Percentiles rank a stretch among this genome's conserved stretches.
These are phyloP conservation scores for Wickerhamomyces xylosicus DNA, from an alignment of 805 yeast species.

Conservation along the genomic window DNA sequence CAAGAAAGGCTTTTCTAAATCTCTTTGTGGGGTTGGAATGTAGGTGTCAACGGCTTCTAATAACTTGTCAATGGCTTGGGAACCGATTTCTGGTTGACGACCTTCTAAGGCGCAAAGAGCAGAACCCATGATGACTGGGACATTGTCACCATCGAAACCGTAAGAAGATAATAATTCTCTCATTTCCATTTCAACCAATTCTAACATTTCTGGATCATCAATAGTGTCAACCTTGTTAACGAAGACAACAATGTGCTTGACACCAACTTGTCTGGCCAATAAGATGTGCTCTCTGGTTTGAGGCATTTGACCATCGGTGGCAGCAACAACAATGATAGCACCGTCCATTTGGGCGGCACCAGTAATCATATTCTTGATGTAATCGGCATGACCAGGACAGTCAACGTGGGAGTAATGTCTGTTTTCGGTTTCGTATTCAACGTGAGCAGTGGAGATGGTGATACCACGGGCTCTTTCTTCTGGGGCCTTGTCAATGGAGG, in stretches of 20 bases:
- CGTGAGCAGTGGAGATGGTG: slow-evolving; percentile 96
- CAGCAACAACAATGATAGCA: slow-evolving; percentile 98
- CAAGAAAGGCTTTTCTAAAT: slow-evolving; percentile 90
- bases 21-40: slow-evolving; percentile 88
- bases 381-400: slow-evolving; percentile 98
- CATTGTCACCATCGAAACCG: slow-evolving; percentile 97
- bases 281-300: slow-evolving; percentile 98
- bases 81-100: slow-evolving; percentile 85
- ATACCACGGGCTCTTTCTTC: slow-evolving; percentile 99
- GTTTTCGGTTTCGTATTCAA: slow-evolving; percentile 89
- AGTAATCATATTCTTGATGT: slow-evolving; percentile 97
- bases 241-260: slow-evolving; percentile 91
- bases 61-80: slow-evolving; percentile 69
- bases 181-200: slow-evolving; percentile 99
- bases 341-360: slow-evolving; percentile 99
- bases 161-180: slow-evolving; percentile 84
- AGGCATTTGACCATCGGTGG: slow-evolving; percentile 99
- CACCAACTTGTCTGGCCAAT: slow-evolving; percentile 99
- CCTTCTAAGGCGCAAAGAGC: slow-evolving; percentile 94
- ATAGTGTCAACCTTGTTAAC: slow-evolving; percentile 97
- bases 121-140: slow-evolving; percentile 98
- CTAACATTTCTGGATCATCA: slow-evolving; percentile 98
- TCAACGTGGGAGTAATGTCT: slow-evolving; percentile 98
- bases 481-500: slow-evolving; percentile 93
- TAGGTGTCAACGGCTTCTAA: slow-evolving; percentile 87